These are phyloP conservation scores for Botrytis paeoniae DNA, from an alignment of 2,329 filamentous ascomycete species.

Conservation along the genomic window DNA sequence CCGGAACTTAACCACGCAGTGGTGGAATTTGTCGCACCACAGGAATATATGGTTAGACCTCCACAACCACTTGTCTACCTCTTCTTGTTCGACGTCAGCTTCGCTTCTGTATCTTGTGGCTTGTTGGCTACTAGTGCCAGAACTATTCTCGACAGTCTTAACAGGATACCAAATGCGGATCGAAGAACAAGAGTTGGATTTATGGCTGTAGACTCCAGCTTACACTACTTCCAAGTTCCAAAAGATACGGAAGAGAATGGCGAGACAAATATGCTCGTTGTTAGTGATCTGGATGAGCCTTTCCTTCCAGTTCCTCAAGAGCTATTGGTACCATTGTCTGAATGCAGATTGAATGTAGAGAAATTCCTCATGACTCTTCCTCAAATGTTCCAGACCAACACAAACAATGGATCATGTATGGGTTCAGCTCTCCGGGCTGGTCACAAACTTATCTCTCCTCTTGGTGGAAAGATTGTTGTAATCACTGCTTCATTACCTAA, in stretches of 20 bases:
- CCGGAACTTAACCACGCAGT: constrained; percentile 94
- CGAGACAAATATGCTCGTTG: constrained; percentile 87
- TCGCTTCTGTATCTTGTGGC: constrained; percentile 82
- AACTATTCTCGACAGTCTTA: constrained; percentile 91
- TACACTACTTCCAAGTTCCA: constrained; percentile 95
- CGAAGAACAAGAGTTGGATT: constrained; percentile 89
- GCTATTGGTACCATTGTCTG: constrained; percentile 81
- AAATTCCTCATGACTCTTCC: constrained; percentile 87
- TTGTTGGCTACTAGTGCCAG: constrained; percentile 88
- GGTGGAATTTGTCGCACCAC: constrained; percentile 94
- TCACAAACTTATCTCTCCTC: constrained; percentile 90
- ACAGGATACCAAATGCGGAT: constrained; percentile 97
- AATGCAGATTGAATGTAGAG: constrained; percentile 88
- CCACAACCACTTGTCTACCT: constrained; percentile 94
- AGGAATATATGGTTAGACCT: constrained; percentile 98
- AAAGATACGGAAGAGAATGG: constrained; percentile 81
- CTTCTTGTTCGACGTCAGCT: constrained; percentile 94
- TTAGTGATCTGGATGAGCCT: constrained; percentile 92
- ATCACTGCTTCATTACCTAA: constrained; percentile 89
- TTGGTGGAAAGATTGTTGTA: constrained; percentile 93
- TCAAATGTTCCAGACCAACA: constrained; percentile 94
- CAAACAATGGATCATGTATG: constrained; percentile 88
- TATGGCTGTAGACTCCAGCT: constrained; percentile 87
- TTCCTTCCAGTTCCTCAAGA: constrained; percentile 94
- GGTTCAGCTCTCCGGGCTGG: constrained; percentile 88